Conservation (phyloP, 2,329 filamentous ascomycete species). For the Juglanconis oblonga region DNA sequence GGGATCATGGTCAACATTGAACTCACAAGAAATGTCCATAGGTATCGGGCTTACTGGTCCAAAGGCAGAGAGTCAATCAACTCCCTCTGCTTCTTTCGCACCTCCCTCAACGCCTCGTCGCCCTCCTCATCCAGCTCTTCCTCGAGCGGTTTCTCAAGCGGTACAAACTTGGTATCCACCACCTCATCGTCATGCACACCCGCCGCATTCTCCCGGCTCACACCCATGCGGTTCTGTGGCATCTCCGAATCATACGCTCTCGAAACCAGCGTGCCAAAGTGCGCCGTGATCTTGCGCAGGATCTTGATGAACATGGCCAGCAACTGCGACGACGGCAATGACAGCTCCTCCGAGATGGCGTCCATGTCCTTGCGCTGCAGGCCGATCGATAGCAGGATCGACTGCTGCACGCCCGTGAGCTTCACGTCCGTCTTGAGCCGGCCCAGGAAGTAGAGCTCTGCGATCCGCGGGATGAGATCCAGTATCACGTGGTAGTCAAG, state of each 20-base stretch:
- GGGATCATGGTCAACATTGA: constrained; percentile 2
- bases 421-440: constrained; percentile 65
- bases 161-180: constrained; percentile 63
- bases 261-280: constrained; percentile 74
- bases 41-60: constrained; percentile 62
- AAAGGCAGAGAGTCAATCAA: constrained; percentile 88
- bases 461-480: constrained; percentile 82
- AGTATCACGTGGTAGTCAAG: constrained; percentile 97
- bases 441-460: constrained; percentile 80
- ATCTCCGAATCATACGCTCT: constrained; percentile 68
- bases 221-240: constrained; percentile 57
- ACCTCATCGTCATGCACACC: constrained; percentile 69
- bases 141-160: constrained; percentile 68
- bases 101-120: constrained; percentile 67
- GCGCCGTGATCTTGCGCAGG: constrained; percentile 76
- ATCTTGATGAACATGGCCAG: constrained; percentile 98
- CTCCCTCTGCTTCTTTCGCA: constrained; percentile 78
- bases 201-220: constrained; percentile 56
- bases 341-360: constrained; percentile 73
- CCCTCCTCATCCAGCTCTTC: constrained; percentile 84
- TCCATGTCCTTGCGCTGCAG: constrained; percentile 88
- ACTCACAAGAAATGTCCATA: neutral
- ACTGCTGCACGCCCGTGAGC: constrained; percentile 78
- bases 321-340: constrained; percentile 71
- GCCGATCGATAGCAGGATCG: constrained; percentile 85